Conservation (phyloP, 2,329 filamentous ascomycete species). For the Magnaporthales sp. region DNA sequence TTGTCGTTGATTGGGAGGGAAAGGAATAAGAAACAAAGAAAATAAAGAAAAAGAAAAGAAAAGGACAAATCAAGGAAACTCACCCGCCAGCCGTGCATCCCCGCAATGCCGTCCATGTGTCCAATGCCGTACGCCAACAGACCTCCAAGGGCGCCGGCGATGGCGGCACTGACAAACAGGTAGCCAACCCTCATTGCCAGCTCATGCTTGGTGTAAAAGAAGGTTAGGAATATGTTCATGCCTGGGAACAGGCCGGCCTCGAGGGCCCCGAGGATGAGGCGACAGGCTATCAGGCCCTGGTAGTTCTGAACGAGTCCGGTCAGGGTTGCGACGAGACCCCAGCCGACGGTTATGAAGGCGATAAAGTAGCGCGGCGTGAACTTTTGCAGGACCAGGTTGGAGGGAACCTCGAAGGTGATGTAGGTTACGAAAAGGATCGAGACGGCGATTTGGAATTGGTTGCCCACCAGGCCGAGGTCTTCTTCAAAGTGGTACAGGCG, state of each 20-base stretch:
- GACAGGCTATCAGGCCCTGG: slow-evolving; percentile 56
- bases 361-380: slow-evolving; percentile 56
- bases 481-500: slow-evolving; percentile 54
- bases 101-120: slow-evolving; percentile 58
- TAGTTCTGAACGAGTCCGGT: slow-evolving; percentile 61
- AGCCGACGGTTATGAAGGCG: slow-evolving; percentile 53
- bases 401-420: slow-evolving; percentile 52
- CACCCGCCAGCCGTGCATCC: slow-evolving; percentile 56
- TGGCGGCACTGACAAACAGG: slow-evolving; percentile 61
- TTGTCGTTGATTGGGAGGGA: not conserved
- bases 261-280: slow-evolving; percentile 58
- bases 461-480: slow-evolving; percentile 50
- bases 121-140: slow-evolving; percentile 67
- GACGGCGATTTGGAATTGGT: slow-evolving; percentile 62
- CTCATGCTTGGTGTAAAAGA: slow-evolving; percentile 69
- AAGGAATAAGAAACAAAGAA: no score
- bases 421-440: slow-evolving; percentile 62
- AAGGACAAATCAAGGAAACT: not conserved
- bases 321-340: slow-evolving; percentile 62
- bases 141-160: slow-evolving; percentile 65
- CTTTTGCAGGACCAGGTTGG: slow-evolving; percentile 55
- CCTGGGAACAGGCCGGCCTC: slow-evolving; percentile 66
- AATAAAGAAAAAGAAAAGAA: not conserved
- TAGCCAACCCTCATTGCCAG: slow-evolving; percentile 65
- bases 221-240: slow-evolving; percentile 59